Base-by-base conservation (phyloP, 169 alveolate genomes). In the Eimeria sp. region DNA sequence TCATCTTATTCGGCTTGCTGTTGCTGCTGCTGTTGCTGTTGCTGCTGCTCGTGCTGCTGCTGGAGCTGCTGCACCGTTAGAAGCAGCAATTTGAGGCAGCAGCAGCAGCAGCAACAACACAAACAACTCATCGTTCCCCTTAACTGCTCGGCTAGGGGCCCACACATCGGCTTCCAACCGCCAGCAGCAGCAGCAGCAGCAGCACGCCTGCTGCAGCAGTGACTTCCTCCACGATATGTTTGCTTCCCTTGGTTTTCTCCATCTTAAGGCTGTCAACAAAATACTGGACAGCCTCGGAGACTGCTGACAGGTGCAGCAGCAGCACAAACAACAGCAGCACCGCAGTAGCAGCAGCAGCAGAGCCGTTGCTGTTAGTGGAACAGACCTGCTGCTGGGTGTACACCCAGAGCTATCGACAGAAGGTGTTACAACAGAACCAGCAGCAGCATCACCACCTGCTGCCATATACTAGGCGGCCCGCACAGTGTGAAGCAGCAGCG, bases 101-200 rank as follows among this genome's bases (percentile, higher is more conserved):
- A 30, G 80, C 80, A 30, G 80, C 80, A 70, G 51, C 43, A 70
- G 70, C n/a, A 61, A 2, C 70, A 61, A 11, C 18, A 14, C 27
- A 11, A 61, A 18, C 70, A 61, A 18, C 27, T 61, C n/a, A 61
- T 14, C 9, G 7, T 5, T 7, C 2, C 20, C 27, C 70, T 61
- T 61, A 11, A 61, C 18, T 18, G 9, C n/a, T 18, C 70, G n/a
- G 70, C 61, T 11, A 16, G 18, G 70, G 9, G 18, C 10, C 70
- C 70, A 61, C 70, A 61, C 70, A 0, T 14, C 70, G 18, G 40
- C 40, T 34, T 54, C 16, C 61, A 7, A 14, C 61, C 61, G 18
- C 80, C 80, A 70, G 47, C 80, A 70, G 80, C 80, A 70, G 80
- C 80, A 70, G 80, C 80, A 70, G 80, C 47, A n/a, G 47, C 80